phyloP scores from a whole-genome alignment of 768 basidiomycete genomes.

The Boletus sensibilis region DNA sequence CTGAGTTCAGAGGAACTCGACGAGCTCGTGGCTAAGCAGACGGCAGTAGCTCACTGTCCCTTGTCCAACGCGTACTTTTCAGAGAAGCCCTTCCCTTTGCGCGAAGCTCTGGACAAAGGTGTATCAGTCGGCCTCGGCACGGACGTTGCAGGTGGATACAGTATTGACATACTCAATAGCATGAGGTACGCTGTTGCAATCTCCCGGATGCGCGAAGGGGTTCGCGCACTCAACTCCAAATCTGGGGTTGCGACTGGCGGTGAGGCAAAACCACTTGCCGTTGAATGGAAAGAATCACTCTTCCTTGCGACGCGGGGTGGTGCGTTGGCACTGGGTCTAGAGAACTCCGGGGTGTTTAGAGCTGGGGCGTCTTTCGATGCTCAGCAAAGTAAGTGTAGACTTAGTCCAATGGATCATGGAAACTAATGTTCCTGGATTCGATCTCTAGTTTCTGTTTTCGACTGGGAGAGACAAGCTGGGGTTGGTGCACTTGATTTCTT shows the following conservation, averaged over 20 bases:
- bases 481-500: conserved; percentile 74
- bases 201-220: conserved; percentile 67
- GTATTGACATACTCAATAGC: conserved; percentile 67
- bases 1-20: conserved; percentile 51
- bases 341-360: conserved; percentile 49
- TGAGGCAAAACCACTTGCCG: conserved; percentile 36
- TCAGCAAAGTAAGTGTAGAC: conserved; percentile 57
- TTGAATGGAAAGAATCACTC: conserved; percentile 81
- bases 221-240: conserved; percentile 28
- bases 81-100: conserved; percentile 60
- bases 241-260: background rate
- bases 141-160: conserved; percentile 87
- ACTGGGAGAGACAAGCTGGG: conserved; percentile 41
- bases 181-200: conserved; percentile 80
- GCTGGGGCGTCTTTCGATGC: conserved; percentile 72
- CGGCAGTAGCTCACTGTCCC: conserved; percentile 83
- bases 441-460: conserved; percentile 46
- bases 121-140: conserved; percentile 80
- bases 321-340: conserved; percentile 64
- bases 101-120: conserved; percentile 62
- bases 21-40: conserved; percentile 47
- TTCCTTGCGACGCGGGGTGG: conserved; percentile 85
- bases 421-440: background rate
- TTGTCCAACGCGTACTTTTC: conserved; percentile 90
- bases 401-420: background rate